phyloP scores from a whole-genome alignment of 441 rosid genomes.

The Populus hybrid region DNA sequence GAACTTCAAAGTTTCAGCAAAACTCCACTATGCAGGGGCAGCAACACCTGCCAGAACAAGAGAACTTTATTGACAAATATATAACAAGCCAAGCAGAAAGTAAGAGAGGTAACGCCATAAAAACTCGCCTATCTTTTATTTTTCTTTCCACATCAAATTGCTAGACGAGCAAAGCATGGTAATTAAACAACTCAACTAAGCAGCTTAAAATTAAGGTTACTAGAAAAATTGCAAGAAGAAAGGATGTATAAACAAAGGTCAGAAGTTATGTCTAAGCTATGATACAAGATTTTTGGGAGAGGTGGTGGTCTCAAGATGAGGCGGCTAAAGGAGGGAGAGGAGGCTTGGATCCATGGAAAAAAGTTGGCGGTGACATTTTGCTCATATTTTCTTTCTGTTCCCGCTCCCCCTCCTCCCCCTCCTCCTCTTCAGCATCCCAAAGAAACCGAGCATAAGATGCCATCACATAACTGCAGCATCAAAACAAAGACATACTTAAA shows the following conservation, averaged over 20 bases:
- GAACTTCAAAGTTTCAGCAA: not conserved
- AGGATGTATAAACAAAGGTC: conserved; percentile 24
- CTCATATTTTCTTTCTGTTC: conserved; percentile 24
- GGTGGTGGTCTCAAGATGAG: conserved; percentile 28
- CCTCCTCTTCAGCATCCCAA: conserved; percentile 20
- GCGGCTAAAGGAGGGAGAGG: conserved; percentile 39
- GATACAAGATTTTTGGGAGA: conserved; percentile 4
- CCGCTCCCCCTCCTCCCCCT: conserved; percentile 44
- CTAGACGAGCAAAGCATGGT: conserved; percentile 2
- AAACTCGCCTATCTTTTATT: conserved; percentile 18
- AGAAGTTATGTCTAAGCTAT: conserved; percentile 31
- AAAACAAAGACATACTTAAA: too few relatives aligned
- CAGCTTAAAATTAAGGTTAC: not conserved
- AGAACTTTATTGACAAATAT: not conserved
- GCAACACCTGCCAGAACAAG: not conserved
- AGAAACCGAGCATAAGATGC: too few relatives aligned
- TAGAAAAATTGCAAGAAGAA: not conserved
- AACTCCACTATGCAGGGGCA: not conserved
- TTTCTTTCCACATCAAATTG: conserved; percentile 29
- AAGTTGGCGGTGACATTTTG: conserved; percentile 26
- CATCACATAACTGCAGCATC: too few relatives aligned
- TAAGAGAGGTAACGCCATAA: not conserved
- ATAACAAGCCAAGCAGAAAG: not conserved
- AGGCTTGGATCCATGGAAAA: conserved; percentile 32
- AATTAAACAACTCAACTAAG: conserved; percentile 14